Conservation (phyloP, 176 grass and related monocot species). For the Juncus effusus region DNA sequence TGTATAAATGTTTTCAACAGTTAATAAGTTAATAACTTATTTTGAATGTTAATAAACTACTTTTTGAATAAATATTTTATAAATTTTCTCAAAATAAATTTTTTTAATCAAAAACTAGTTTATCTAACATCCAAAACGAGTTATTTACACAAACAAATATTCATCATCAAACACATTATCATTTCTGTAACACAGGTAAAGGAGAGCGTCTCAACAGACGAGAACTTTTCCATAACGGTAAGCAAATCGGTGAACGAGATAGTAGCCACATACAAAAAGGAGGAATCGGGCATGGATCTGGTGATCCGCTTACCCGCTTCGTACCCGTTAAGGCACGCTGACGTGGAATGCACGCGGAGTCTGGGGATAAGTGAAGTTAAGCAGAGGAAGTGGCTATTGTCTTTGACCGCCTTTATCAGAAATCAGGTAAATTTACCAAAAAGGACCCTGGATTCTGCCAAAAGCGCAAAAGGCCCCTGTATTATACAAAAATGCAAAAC, state of each 20-base stretch:
- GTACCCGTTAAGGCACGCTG: slow-evolving; percentile 80
- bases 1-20: too few relatives aligned
- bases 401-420: slow-evolving; percentile 69
- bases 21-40: too few relatives aligned
- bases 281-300: slow-evolving; percentile 93
- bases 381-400: slow-evolving; percentile 86
- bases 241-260: slow-evolving; percentile 77
- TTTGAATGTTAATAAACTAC: too few relatives aligned
- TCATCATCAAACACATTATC: too few relatives aligned
- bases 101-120: too few relatives aligned
- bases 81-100: too few relatives aligned
- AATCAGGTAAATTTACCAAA: slow-evolving; percentile 51
- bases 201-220: slow-evolving; percentile 55
- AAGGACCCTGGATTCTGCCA: neutral
- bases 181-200: slow-evolving; percentile 46
- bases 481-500: too few relatives aligned
- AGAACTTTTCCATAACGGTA: slow-evolving; percentile 82
- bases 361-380: slow-evolving; percentile 84
- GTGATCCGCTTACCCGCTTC: slow-evolving; percentile 73
- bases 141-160: too few relatives aligned
- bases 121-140: too few relatives aligned
- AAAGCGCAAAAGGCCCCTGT: neutral
- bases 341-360: slow-evolving; percentile 87
- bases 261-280: slow-evolving; percentile 95
- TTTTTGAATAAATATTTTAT: too few relatives aligned